A percentile compares a stretch with the other conserved stretches of the same genome.
These are phyloP conservation scores for Musa troglodytarum DNA, from an alignment of 176 grass and related monocot species.

Conservation along the genomic window DNA sequence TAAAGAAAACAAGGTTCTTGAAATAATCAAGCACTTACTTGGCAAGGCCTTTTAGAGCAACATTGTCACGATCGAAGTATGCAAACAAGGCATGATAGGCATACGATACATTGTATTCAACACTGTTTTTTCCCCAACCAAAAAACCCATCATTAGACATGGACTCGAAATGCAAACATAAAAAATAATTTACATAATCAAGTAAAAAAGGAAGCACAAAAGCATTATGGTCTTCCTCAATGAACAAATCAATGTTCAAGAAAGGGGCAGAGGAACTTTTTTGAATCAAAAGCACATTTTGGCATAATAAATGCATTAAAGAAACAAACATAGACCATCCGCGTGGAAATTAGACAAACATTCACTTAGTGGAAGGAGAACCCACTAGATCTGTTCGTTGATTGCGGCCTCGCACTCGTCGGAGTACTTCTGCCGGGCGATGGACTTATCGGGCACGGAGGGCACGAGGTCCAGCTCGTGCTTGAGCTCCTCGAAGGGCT, in stretches of 20 bases:
- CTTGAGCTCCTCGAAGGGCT: slow-evolving; percentile 39
- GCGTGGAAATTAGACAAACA: background rate
- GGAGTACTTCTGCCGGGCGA: slow-evolving; percentile 35
- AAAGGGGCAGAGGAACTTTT: too few relatives aligned
- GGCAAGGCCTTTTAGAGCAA: slow-evolving; percentile 32
- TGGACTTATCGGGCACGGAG: slow-evolving; percentile 23
- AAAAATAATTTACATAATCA: background rate
- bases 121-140: slow-evolving; percentile 20
- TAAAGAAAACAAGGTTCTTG: background rate
- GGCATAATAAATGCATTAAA: background rate
- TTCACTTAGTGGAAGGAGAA: background rate
- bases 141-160: slow-evolving; percentile 10
- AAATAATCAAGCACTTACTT: slow-evolving; percentile 27
- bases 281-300: background rate
- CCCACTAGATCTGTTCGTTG: slow-evolving; percentile 43
- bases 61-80: slow-evolving; percentile 37
- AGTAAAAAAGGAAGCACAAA: background rate
- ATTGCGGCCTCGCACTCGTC: slow-evolving; percentile 27
- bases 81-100: slow-evolving; percentile 43
- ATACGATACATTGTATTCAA: slow-evolving; percentile 37
- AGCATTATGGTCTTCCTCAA: too few relatives aligned
- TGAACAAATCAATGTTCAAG: too few relatives aligned
- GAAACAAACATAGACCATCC: background rate
- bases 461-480: slow-evolving; percentile 27
- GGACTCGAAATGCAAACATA: background rate